Base-by-base conservation (phyloP, 192 early-diverging fungal genomes). In the Coemansia sp. region DNA sequence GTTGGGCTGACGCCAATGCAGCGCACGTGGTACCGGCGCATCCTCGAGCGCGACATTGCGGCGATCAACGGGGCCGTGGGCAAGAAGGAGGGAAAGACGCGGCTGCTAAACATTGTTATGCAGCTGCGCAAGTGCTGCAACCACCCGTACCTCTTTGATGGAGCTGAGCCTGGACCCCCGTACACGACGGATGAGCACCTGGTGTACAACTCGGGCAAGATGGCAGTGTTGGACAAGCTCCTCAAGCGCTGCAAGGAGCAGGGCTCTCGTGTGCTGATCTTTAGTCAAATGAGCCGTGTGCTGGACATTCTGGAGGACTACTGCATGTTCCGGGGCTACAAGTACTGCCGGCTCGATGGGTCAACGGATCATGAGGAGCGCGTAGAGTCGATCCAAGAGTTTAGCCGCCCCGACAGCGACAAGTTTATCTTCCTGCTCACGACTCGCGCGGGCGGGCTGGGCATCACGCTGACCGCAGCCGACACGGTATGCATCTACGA, bases 261-360 rank as follows among this genome's bases (percentile, higher is more conserved):
- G 65, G 97, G 97, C 2, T 99, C 97, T 22, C 92, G 97, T 24
- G 94, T 98, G 1, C 74, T 99, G 56, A 84, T 99, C 3, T 99
- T 99, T 76, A 93, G 91, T 81, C 97, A 99, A 83, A 99, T 99
- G 98, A 96, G 93, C 78, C 90, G 96, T 60, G 89, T 99, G 75
- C 84, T 99, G 45, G 98, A 99, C 74, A 98, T 99, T 69, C 76
- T 99, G 30, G 97, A 98, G 80, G 96, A 99, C 82, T 99, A 98
- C 68, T 97, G 95, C 73, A 84, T 89, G 56, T 97, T 94, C 84
- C 89, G 90, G 39, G 89, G 86, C 5, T 98, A 90, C 88, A 86
- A 90, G 66, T 99, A 99, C 74, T 98, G 95, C 62, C 89, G 97
- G 55, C 94, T 99, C 55, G 97, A 99, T 68, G 97, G 97, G n/a